Evolutionary conservation across 176 grass and related monocot species (phyloP).

Genomic region (Aegilops tauschii): DNA sequence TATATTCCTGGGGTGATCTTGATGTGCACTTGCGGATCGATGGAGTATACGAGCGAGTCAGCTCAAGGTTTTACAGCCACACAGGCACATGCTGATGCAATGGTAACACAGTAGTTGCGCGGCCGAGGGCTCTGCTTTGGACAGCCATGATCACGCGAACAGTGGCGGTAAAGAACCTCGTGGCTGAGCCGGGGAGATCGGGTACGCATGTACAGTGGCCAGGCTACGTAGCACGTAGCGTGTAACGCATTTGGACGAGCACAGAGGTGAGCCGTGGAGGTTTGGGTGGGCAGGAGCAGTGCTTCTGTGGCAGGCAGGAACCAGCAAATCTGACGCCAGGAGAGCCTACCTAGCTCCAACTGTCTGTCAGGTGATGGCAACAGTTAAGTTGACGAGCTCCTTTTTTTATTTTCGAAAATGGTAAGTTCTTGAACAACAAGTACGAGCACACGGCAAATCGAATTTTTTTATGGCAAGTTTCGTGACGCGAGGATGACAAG

Average conservation of each 20-base stretch:
- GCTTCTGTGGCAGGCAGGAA: not conserved
- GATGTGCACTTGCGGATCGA: not conserved
- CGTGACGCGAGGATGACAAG: too few relatives aligned
- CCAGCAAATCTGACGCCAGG: not conserved
- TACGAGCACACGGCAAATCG: too few relatives aligned
- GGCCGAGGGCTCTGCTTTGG: not conserved
- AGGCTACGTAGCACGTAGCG: not conserved
- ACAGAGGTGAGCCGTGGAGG: not conserved
- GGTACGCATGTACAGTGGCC: not conserved
- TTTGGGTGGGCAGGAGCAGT: not conserved
- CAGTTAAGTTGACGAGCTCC: too few relatives aligned
- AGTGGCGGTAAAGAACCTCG: not conserved
- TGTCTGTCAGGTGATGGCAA: not conserved
- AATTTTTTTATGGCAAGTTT: too few relatives aligned
- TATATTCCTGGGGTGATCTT: not conserved
- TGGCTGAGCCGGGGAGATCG: not conserved
- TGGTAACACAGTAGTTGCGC: not conserved
- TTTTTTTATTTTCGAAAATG: too few relatives aligned
- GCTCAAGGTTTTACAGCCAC: not conserved
- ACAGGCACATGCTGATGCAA: not conserved
- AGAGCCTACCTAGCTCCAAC: conserved; percentile 13
- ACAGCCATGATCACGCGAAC: not conserved
- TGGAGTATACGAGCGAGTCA: too few relatives aligned
- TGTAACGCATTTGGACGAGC: not conserved
- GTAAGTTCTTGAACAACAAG: too few relatives aligned